Evolutionary conservation across 2,329 filamentous ascomycete species (phyloP), one percentile per base, ranked within the genome.

Genomic region (Penicillium oxalicum): DNA sequence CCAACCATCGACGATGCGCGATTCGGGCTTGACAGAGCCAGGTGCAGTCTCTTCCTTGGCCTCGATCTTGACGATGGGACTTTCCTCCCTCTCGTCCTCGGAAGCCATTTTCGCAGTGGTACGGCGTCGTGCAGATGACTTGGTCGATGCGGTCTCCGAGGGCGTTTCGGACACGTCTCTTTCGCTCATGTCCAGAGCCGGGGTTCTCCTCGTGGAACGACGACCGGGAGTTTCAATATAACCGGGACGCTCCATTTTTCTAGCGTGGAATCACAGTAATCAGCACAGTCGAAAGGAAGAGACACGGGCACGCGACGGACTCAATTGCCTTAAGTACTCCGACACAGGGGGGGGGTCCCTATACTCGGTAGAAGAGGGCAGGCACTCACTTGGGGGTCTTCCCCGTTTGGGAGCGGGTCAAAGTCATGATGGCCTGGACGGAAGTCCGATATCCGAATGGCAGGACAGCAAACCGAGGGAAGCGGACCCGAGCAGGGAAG

Each of bases 181-280:
- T 48, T 61, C 55, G 35, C 58, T 64, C 42, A 56, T 52, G 4
- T 66, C 69, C 18, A 67, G 60, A 45, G 61, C 61, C n/a, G 59
- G 65, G 54, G 72, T 73, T 58, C 67, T 73, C 49, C 74, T 70
- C 47, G 67, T 72, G 37, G 65, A 61, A 46, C 74, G 72, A 48
- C 68, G 64, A 49, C 71, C 67, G 46, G 77, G 77, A 11, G 77
- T 79, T 54, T 78, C 72, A 41, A 79, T 72, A 57, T 74, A 79
- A 42, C 74, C 76, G 38, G 73, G 71, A 48, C 74, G 72, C 45
- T 74, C 70, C 45, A 73, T 69, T 66, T 79, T 79, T 63, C 78
- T 81, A 52, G 50, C 34, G 39, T 29, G 52, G 44, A 39, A 39
- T 7, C 26, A 58, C 45, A 54, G 45, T 36, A 44, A 40, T 40